Percentiles rank a stretch among this genome's conserved stretches.
Conservation (phyloP, 192 early-diverging fungal genomes). For the Coemansia erecta region DNA sequence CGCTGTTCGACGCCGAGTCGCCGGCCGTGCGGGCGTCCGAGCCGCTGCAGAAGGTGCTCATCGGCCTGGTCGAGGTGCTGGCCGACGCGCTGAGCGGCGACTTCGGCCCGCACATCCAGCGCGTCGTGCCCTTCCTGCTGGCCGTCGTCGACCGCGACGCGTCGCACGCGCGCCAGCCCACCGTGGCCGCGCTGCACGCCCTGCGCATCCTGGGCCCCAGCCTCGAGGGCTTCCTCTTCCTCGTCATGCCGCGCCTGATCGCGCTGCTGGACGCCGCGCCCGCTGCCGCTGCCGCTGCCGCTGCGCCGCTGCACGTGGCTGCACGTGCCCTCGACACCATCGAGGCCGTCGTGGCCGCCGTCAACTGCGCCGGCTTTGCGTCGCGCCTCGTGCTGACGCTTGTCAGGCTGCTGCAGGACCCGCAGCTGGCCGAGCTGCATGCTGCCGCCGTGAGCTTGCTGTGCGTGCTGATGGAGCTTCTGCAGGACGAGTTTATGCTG, state of each 20-base stretch:
- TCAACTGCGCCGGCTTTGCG: slow-evolving; percentile 85
- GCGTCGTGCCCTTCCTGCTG: slow-evolving; percentile 79
- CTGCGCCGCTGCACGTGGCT: slow-evolving; percentile 59
- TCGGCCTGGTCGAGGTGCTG: slow-evolving; percentile 86
- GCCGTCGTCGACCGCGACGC: slow-evolving; percentile 82
- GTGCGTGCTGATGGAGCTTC: slow-evolving; percentile 77
- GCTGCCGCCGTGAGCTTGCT: slow-evolving; percentile 75
- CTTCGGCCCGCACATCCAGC: slow-evolving; percentile 83
- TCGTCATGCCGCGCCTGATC: slow-evolving; percentile 87
- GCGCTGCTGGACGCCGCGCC: slow-evolving; percentile 70
- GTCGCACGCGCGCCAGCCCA: slow-evolving; percentile 63
- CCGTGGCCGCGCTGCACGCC: slow-evolving; percentile 72
- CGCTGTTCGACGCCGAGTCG: slow-evolving; percentile 76
- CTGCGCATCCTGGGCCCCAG: slow-evolving; percentile 83
- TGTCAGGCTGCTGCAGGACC: slow-evolving; percentile 67
- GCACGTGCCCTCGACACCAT: slow-evolving; percentile 73
- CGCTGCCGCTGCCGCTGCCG: too few relatives aligned
- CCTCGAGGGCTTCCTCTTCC: slow-evolving; percentile 90
- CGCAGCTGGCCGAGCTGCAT: slow-evolving; percentile 56
- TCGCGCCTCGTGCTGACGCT: slow-evolving; percentile 90
- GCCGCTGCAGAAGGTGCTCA: slow-evolving; percentile 57
- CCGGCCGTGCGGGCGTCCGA: slow-evolving; percentile 57
- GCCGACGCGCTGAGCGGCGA: slow-evolving; percentile 86
- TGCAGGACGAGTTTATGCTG: slow-evolving; percentile 82
- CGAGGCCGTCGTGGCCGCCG: slow-evolving; percentile 69